Conservation (phyloP, 371 early-diverging fungal genomes). For the Rhizopus arrhizus region DNA sequence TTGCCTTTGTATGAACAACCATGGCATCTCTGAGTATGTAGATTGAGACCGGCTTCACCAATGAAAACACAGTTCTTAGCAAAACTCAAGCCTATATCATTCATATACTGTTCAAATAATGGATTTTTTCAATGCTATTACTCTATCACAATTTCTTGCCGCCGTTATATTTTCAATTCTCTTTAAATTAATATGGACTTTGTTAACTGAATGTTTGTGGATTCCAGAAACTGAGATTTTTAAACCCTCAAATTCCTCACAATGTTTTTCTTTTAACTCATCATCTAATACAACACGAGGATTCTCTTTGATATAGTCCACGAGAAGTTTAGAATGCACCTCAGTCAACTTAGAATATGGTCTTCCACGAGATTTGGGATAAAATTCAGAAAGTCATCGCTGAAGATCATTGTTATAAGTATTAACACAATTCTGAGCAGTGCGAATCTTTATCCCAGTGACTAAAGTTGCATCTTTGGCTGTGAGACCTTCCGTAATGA, state of each 20-base stretch:
- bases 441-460: conserved; percentile 27
- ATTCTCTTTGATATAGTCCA: conserved; percentile 23
- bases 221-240: not conserved
- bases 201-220: conserved; percentile 24
- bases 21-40: conserved; percentile 16
- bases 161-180: conserved; percentile 28
- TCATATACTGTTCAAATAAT: conserved; percentile 6
- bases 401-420: conserved; percentile 25
- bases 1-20: conserved; percentile 18
- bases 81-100: conserved; percentile 14
- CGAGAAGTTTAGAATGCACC: conserved; percentile 25
- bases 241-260: not conserved
- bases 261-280: conserved; percentile 7
- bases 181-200: conserved; percentile 25
- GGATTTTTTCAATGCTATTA: conserved; percentile 1
- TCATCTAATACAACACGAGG: conserved; percentile 11
- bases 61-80: conserved; percentile 25
- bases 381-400: conserved; percentile 27
- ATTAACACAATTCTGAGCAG: conserved; percentile 29
- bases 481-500: conserved; percentile 27
- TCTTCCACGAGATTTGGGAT: conserved; percentile 25
- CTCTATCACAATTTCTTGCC: conserved; percentile 27
- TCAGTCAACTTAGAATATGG: conserved; percentile 21
- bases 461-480: conserved; percentile 25
- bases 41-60: conserved; percentile 23